These are phyloP conservation scores for Leccinum subrobustum DNA, from an alignment of 1,284 basidiomycete species.

Conservation along the genomic window DNA sequence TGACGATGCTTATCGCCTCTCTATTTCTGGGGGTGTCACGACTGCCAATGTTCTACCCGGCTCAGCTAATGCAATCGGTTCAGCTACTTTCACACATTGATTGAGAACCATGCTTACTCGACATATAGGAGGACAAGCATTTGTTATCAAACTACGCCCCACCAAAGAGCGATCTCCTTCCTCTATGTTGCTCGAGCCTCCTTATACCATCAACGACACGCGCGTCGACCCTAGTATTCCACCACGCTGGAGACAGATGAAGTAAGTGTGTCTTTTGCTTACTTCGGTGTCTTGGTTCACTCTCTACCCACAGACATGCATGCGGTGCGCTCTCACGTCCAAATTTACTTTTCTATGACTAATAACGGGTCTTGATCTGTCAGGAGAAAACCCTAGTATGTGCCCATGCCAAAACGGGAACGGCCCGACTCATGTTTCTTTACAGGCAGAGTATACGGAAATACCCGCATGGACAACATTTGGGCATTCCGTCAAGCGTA, in stretches of 20 bases:
- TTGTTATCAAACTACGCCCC: constrained; percentile 52
- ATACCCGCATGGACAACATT: constrained; percentile 50
- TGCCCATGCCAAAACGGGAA: background rate
- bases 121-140: constrained; percentile 47
- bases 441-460: constrained; percentile 29
- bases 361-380: background rate
- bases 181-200: constrained; percentile 50
- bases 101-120: constrained; percentile 10
- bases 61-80: constrained; percentile 60
- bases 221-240: constrained; percentile 32
- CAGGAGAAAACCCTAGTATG: constrained; percentile 32
- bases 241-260: constrained; percentile 53
- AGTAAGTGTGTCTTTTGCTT: constrained; percentile 28
- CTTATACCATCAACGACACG: constrained; percentile 39
- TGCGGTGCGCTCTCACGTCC: constrained; percentile 36
- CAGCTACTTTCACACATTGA: background rate
- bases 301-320: constrained; percentile 37
- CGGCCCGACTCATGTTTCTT: background rate
- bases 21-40: constrained; percentile 54
- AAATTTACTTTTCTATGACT: constrained; percentile 6
- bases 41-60: constrained; percentile 67
- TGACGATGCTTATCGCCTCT: constrained; percentile 33
- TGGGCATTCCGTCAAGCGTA: constrained; percentile 54
- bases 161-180: constrained; percentile 45
- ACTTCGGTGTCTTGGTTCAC: constrained; percentile 8